A percentile compares a stretch with the other conserved stretches of the same genome.
These are phyloP conservation scores for Quercus variabilis DNA, from an alignment of 306 rosid genomes.

Conservation along the genomic window DNA sequence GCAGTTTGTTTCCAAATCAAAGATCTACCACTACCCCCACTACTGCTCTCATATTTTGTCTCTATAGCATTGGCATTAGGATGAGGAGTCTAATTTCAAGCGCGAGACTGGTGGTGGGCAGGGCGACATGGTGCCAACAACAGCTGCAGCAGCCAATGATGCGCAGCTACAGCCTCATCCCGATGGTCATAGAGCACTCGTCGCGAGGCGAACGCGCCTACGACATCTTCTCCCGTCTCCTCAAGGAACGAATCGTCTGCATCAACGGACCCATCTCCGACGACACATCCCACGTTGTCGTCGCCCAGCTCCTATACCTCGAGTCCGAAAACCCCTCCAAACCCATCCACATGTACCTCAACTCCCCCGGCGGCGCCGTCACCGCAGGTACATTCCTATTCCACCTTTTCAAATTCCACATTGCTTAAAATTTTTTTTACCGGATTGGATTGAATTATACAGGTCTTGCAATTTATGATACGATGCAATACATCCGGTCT, in stretches of 20 bases:
- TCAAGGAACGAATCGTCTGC: constrained; percentile 93
- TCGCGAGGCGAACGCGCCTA: constrained; percentile 95
- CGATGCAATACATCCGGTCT: constrained; percentile 93
- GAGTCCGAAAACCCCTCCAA: constrained; percentile 96
- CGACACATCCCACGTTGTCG: constrained; percentile 94
- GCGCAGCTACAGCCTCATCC: constrained; percentile 62
- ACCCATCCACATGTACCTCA: constrained; percentile 87
- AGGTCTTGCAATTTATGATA: constrained; percentile 98
- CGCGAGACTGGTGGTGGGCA: constrained; percentile 20
- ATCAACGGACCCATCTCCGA: constrained; percentile 90
- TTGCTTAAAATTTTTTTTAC: too few relatives aligned
- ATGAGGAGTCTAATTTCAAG: constrained; percentile 46
- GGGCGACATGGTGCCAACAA: not conserved
- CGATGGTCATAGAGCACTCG: constrained; percentile 95
- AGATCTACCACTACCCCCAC: too few relatives aligned
- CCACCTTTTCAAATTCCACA: too few relatives aligned
- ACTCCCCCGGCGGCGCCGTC: constrained; percentile 96
- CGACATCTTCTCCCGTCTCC: constrained; percentile 97
- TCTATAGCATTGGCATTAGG: not conserved
- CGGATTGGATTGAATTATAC: not conserved
- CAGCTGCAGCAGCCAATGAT: not conserved
- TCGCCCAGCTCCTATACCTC: constrained; percentile 91
- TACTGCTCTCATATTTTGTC: too few relatives aligned
- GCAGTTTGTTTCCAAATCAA: too few relatives aligned
- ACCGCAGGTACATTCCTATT: constrained; percentile 56